phyloP scores from a whole-genome alignment of 1,139 yeast genomes.

The Blastobotrys buckinghamii region DNA sequence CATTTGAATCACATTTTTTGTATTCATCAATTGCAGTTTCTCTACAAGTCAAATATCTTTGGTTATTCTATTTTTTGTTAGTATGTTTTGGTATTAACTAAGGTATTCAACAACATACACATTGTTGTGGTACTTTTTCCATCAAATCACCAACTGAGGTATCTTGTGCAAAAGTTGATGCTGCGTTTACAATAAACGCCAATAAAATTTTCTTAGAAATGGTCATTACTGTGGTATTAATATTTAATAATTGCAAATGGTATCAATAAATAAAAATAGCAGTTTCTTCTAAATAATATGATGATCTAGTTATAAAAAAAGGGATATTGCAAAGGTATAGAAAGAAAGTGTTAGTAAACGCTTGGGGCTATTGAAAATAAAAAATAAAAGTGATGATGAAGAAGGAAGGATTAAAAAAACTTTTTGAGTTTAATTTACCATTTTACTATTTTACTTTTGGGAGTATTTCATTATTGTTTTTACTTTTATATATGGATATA shows the following conservation, averaged over 20 bases:
- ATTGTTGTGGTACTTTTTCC: slow-evolving; percentile 9
- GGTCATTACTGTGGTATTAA: not conserved
- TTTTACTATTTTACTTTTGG: no score
- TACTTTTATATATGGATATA: no score
- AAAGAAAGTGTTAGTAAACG: not conserved
- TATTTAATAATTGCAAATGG: not conserved
- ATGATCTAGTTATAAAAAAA: not conserved
- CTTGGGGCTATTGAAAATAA: not conserved
- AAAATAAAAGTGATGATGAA: slow-evolving; percentile 5
- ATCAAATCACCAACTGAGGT: not conserved
- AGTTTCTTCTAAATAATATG: not conserved
- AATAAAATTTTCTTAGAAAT: not conserved
- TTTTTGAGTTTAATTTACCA: no score
- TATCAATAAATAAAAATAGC: not conserved
- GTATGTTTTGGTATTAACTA: not conserved
- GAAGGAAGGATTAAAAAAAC: not conserved
- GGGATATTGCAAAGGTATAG: not conserved
- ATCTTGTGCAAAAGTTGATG: not conserved
- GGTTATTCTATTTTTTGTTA: slow-evolving; percentile 7
- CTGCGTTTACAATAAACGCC: slow-evolving; percentile 5
- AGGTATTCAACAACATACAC: slow-evolving; percentile 6
- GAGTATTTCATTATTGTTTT: no score
- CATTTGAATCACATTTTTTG: slow-evolving; percentile 12
- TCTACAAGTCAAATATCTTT: slow-evolving; percentile 9
- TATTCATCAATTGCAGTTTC: slow-evolving; percentile 2